Percentiles rank a stretch among this genome's conserved stretches.
phyloP scores from a whole-genome alignment of 805 yeast species.

The Hanseniaspora taiwanica region DNA sequence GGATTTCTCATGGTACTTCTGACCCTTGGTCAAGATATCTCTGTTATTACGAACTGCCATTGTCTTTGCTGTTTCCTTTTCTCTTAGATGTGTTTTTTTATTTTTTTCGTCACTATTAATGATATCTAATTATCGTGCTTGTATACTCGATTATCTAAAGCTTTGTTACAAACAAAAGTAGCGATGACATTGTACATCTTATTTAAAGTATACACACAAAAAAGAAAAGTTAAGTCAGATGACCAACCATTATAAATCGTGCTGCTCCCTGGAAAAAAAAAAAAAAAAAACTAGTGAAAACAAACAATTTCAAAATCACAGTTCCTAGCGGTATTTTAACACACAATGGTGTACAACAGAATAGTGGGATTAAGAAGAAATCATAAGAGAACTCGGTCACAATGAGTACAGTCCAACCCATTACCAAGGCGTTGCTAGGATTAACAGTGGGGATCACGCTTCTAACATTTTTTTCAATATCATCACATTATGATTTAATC shows the following conservation, averaged over 20 bases:
- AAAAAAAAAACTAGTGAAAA: neutral
- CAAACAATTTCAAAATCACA: neutral
- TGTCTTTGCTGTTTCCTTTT: slow-evolving; percentile 1
- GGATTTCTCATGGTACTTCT: slow-evolving; percentile 56
- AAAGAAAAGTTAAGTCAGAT: neutral
- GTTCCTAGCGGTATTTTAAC: too few species aligned
- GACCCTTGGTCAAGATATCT: slow-evolving; percentile 80
- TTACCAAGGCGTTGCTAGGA: slow-evolving; percentile 29
- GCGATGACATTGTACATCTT: too few species aligned
- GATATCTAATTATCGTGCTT: too few species aligned
- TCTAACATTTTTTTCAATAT: neutral
- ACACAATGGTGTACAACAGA: too few species aligned
- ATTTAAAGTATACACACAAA: too few species aligned
- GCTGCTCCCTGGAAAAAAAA: too few species aligned
- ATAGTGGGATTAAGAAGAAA: too few species aligned
- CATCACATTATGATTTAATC: neutral
- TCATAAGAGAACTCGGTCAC: neutral
- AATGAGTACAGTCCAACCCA: slow-evolving; percentile 22
- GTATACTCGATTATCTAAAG: too few species aligned
- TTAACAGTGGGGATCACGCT: slow-evolving; percentile 14
- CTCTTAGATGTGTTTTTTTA: neutral
- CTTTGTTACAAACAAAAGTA: too few species aligned
- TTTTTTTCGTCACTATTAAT: too few species aligned
- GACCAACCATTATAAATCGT: too few species aligned
- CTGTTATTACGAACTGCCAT: slow-evolving; percentile 38